Evolutionary conservation across 805 yeast genomes (phyloP).

Genomic region (Candida incommunis): DNA sequence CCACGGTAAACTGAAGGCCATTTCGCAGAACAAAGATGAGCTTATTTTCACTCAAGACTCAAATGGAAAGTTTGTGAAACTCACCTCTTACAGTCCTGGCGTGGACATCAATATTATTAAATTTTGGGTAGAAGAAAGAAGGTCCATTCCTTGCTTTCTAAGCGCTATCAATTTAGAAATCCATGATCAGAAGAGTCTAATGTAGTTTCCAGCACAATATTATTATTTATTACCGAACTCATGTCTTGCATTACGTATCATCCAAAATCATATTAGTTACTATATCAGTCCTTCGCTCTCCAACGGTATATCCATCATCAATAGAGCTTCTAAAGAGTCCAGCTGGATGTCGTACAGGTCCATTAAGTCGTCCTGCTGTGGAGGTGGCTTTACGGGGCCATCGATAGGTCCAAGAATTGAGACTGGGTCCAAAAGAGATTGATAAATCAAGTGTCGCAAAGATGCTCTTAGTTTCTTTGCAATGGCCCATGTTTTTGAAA

Average conservation of each 20-base stretch:
- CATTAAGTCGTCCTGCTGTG: neutral
- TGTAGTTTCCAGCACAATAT: neutral
- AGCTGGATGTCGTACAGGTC: neutral
- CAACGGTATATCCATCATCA: no score
- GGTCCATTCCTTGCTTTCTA: neutral
- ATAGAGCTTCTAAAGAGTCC: neutral
- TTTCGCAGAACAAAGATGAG: neutral
- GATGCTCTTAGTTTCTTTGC: neutral
- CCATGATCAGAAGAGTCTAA: neutral
- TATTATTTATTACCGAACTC: no score
- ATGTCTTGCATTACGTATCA: no score
- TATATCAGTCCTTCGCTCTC: no score
- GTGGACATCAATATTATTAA: neutral
- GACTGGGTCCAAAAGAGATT: neutral
- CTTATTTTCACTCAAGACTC: neutral
- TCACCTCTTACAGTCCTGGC: neutral
- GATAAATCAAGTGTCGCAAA: neutral
- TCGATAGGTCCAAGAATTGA: neutral
- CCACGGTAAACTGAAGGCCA: neutral
- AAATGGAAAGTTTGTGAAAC: neutral
- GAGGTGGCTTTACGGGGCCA: neutral
- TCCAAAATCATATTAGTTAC: no score
- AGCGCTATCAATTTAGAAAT: neutral
- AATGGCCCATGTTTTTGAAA: neutral
- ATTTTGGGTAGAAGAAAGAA: slow-evolving; percentile 1